Base-by-base conservation (phyloP, 2,329 filamentous ascomycete genomes). In the Arthrinium puccinioides region DNA sequence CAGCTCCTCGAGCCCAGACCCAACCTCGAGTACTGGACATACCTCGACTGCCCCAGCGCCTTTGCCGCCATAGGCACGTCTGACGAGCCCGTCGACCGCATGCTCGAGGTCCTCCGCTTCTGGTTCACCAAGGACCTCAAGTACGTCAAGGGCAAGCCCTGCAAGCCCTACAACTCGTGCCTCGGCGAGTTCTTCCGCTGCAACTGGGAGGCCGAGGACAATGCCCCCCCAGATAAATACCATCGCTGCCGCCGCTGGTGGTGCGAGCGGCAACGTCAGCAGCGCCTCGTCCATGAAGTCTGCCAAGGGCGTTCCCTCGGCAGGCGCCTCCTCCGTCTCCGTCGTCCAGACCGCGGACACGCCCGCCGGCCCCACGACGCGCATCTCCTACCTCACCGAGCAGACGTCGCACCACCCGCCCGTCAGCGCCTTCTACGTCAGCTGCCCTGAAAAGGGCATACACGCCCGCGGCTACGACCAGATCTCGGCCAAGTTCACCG, bases 81-180 rank as follows among this genome's bases (percentile, higher is more conserved):
- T 14, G 85, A 97, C 51, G 87, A 97, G 51, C 77, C 84, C 9
- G 69, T 97, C 38, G 90, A 92, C 51, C 87, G 92, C 50, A 96
- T 96, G 86, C 76, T 98, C 36, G 89, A 90, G 55, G 87, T 94
- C 21, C 65, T 97, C 51, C 82, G 89, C 42, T 98, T 97, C 64
- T 98, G 92, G 92, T 94, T 97, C 54, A 97, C 92, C 45, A 98
- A 98, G 62, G 92, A 98, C 61, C 62, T 98, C 62, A 98, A 98
- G 76, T 98, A 97, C 55, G 87, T 94, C 59, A 97, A 97, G 68
- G 90, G 90, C 42, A 94, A 89, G 68, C 92, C 92, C 29, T 97
- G 90, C 79, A 98, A 98, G 64, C 92, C 92, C 9, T 98, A 98
- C 68, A 98, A 98, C 64, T 96, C 89, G 32, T 89, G 88, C 24